Conservation (phyloP, 371 early-diverging fungal genomes). For the Umbelopsis sp. region DNA sequence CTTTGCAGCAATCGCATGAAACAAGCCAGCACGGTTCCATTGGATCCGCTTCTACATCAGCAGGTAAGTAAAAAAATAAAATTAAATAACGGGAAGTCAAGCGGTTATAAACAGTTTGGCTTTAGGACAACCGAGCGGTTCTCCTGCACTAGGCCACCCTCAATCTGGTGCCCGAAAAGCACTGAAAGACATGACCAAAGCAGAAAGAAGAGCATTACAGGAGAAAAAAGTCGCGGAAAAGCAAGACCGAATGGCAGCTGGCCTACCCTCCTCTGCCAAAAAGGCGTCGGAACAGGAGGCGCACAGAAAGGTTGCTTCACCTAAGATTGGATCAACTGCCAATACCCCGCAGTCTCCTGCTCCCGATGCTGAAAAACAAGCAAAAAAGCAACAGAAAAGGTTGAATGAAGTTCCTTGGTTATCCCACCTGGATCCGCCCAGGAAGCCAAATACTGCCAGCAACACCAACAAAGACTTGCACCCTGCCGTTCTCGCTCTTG, state of each 20-base stretch:
- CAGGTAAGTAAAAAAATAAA: background rate
- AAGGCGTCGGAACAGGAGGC: constrained; percentile 31
- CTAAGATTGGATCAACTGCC: constrained; percentile 5
- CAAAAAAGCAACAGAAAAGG: constrained; percentile 33
- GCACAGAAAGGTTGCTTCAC: constrained; percentile 20
- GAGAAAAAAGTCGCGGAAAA: constrained; percentile 81
- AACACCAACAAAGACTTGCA: constrained; percentile 72
- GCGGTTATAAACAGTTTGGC: background rate
- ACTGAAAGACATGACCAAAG: constrained; percentile 85
- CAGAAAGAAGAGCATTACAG: constrained; percentile 84
- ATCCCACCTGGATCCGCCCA: constrained; percentile 69
- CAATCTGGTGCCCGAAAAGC: constrained; percentile 44
- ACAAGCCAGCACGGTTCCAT: background rate
- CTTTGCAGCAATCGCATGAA: background rate
- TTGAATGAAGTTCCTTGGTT: constrained; percentile 66
- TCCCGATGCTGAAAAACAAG: constrained; percentile 26
- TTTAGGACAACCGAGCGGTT: background rate
- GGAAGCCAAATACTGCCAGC: constrained; percentile 51
- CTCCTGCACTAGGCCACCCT: background rate
- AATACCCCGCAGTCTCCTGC: constrained; percentile 28
- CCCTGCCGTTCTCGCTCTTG: constrained; percentile 85
- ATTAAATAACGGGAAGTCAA: too few species aligned
- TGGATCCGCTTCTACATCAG: background rate
- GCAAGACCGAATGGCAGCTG: constrained; percentile 58
- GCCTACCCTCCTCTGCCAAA: constrained; percentile 39